These are phyloP conservation scores for Porphyrellus cyaneotinctus DNA, from an alignment of 768 basidiomycete species.

Conservation along the genomic window DNA sequence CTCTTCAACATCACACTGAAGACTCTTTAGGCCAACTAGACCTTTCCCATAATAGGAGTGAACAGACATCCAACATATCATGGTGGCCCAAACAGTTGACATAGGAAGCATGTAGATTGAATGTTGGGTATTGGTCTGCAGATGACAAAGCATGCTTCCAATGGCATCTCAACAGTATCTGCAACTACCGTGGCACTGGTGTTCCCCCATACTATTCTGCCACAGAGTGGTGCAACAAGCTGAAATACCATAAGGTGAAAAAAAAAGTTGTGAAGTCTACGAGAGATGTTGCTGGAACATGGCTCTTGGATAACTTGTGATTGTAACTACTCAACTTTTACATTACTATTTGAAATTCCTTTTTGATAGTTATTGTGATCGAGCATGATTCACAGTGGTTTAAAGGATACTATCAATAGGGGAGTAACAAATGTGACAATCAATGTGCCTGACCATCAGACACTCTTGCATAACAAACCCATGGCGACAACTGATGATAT, in stretches of 20 bases:
- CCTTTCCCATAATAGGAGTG: too few species aligned
- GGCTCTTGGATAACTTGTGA: background rate
- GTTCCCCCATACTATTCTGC: background rate
- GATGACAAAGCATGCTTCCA: conserved; percentile 2
- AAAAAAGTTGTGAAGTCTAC: background rate
- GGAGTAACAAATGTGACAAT: too few species aligned
- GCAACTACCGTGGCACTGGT: background rate
- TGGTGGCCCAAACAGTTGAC: conserved; percentile 6
- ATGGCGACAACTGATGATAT: too few species aligned
- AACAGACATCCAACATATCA: background rate
- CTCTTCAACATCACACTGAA: background rate
- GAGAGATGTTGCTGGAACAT: background rate
- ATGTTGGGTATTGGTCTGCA: conserved; percentile 1
- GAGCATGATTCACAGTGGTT: too few species aligned
- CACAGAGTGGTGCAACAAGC: background rate
- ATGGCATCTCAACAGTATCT: background rate
- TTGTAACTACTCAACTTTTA: too few species aligned
- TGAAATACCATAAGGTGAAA: background rate
- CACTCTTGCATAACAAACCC: too few species aligned
- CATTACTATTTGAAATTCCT: too few species aligned
- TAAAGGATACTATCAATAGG: too few species aligned
- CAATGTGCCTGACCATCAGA: too few species aligned
- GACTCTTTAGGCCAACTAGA: background rate
- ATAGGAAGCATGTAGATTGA: background rate
- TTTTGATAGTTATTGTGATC: too few species aligned